Evolutionary conservation across 148 eudicot genomes (phyloP).

Genomic region (Heliosperma pusillum): DNA sequence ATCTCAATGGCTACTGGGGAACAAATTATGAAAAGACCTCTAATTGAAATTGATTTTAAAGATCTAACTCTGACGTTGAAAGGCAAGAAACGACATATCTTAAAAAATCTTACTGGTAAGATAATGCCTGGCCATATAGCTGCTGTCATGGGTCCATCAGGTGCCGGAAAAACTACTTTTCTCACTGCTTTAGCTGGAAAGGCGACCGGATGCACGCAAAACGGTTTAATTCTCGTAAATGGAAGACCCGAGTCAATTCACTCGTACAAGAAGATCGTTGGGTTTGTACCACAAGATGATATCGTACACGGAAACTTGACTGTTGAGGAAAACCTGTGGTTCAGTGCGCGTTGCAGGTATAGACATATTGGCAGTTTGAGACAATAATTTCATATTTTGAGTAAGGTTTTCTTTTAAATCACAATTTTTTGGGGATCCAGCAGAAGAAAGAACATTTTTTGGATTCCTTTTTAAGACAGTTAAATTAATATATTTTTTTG

Average conservation of each 20-base stretch:
- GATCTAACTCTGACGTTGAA: slow-evolving; percentile 62
- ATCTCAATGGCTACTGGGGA: slow-evolving; percentile 51
- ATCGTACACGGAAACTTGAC: slow-evolving; percentile 80
- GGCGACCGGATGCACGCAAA: slow-evolving; percentile 53
- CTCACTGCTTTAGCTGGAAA: slow-evolving; percentile 72
- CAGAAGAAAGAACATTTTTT: neutral
- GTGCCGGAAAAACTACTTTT: slow-evolving; percentile 80
- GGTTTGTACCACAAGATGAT: slow-evolving; percentile 90
- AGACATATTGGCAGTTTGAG: slow-evolving; percentile 9
- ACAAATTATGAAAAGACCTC: slow-evolving; percentile 47
- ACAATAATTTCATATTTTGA: neutral
- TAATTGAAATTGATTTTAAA: slow-evolving; percentile 58
- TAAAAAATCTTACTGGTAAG: slow-evolving; percentile 66
- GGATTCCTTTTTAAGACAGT: neutral
- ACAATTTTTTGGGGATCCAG: neutral
- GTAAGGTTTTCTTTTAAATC: neutral
- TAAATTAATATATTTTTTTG: neutral
- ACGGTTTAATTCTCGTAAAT: slow-evolving; percentile 57
- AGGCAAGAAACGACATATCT: slow-evolving; percentile 52
- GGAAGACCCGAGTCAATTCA: slow-evolving; percentile 54
- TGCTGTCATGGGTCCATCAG: slow-evolving; percentile 86
- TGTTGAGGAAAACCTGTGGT: slow-evolving; percentile 78
- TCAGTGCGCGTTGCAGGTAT: slow-evolving; percentile 84
- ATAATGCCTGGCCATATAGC: slow-evolving; percentile 64
- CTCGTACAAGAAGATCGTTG: slow-evolving; percentile 64